Conservation (phyloP, 768 basidiomycete genomes). For the Suillus brevipes region DNA sequence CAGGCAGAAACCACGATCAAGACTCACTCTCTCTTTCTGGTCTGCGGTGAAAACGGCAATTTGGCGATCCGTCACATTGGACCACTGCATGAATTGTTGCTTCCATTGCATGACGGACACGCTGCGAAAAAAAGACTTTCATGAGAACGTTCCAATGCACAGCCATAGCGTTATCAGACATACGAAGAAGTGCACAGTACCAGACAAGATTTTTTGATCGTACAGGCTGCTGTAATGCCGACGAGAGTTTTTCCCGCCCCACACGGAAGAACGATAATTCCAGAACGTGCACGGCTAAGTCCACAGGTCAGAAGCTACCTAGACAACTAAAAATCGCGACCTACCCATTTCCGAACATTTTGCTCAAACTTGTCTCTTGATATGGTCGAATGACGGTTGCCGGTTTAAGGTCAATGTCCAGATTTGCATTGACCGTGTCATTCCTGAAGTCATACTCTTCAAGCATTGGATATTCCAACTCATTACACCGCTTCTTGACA, state of each 20-base stretch:
- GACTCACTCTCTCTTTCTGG: conserved; percentile 88
- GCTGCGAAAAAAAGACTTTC: conserved; percentile 35
- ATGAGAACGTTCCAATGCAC: neutral
- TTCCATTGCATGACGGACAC: conserved; percentile 99
- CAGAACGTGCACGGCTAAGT: conserved; percentile 90
- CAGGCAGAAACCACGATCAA: neutral
- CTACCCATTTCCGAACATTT: conserved; percentile 99
- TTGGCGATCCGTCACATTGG: conserved; percentile 94
- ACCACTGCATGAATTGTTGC: conserved; percentile 98
- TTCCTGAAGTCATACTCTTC: conserved; percentile 99
- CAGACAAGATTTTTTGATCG: conserved; percentile 97
- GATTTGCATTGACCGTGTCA: conserved; percentile 92
- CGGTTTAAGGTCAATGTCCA: conserved; percentile 98
- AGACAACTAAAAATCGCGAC: neutral
- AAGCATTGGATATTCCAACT: conserved; percentile 95
- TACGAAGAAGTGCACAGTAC: conserved; percentile 98
- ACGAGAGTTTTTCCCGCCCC: conserved; percentile 99
- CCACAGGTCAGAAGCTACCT: conserved; percentile 11
- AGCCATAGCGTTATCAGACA: conserved; percentile 34
- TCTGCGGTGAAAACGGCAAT: conserved; percentile 98
- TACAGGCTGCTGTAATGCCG: conserved; percentile 99
- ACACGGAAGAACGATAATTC: conserved; percentile 97
- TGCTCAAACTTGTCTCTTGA: conserved; percentile 96
- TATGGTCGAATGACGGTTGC: conserved; percentile 97
- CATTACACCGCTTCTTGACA: conserved; percentile 95